phyloP scores from a whole-genome alignment of 108 stramenopile genomes.

The Tribonema minus region DNA sequence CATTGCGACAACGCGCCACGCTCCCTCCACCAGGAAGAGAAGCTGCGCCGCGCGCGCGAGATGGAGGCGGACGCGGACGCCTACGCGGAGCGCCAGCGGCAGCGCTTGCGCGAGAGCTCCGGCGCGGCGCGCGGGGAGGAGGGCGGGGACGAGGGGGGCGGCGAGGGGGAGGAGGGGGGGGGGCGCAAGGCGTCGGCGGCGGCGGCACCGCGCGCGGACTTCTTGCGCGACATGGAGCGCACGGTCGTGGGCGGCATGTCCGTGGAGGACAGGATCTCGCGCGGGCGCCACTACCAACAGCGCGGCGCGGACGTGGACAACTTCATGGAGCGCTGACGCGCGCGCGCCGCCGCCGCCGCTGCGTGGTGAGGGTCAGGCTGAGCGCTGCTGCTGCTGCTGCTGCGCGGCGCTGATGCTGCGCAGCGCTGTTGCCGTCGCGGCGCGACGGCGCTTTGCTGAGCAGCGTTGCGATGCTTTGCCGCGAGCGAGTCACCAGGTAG shows the following conservation, averaged over 20 bases:
- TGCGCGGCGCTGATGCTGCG: too few species aligned
- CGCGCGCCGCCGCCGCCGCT: too few species aligned
- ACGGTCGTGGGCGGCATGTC: constrained; percentile 15
- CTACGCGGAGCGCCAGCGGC: neutral
- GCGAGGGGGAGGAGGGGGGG: too few species aligned
- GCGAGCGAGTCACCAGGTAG: too few species aligned
- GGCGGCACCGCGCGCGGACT: too few species aligned
- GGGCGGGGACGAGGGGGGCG: neutral
- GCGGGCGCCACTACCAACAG: constrained; percentile 36
- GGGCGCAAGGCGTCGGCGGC: neutral
- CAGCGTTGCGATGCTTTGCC: too few species aligned
- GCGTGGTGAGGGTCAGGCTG: too few species aligned
- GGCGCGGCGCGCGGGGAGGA: neutral
- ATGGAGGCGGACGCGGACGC: constrained; percentile 17
- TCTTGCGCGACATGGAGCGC: constrained; percentile 26
- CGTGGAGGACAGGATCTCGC: constrained; percentile 35
- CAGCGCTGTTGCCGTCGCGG: too few species aligned
- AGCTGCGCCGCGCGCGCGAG: constrained; percentile 4
- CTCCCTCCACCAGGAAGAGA: constrained; percentile 17
- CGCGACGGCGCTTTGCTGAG: too few species aligned
- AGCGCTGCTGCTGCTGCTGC: too few species aligned
- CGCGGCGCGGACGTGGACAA: constrained; percentile 32
- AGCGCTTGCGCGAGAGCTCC: neutral
- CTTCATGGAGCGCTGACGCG: constrained; percentile 32
- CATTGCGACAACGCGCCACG: too few species aligned